Evolutionary conservation across 1,284 basidiomycete genomes (phyloP).

Genomic region (Boletus semigastroideus): DNA sequence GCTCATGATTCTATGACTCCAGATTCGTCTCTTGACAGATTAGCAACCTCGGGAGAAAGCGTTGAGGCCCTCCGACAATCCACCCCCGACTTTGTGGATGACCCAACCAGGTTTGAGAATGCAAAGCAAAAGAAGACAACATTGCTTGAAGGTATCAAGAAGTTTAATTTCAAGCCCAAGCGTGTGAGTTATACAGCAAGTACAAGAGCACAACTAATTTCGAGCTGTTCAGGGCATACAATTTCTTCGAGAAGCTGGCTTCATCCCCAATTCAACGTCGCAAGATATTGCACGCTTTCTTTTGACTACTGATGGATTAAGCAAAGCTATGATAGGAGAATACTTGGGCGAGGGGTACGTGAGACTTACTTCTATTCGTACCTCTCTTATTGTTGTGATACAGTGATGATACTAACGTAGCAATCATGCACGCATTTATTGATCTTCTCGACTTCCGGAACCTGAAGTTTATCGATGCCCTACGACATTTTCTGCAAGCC

Average conservation of each 20-base stretch:
- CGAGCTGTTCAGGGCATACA: conserved; percentile 68
- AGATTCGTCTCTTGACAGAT: conserved; percentile 53
- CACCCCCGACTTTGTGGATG: conserved; percentile 81
- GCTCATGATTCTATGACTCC: conserved; percentile 51
- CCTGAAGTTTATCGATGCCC: conserved; percentile 81
- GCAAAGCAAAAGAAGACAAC: conserved; percentile 98
- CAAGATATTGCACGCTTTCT: conserved; percentile 87
- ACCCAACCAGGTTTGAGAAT: conserved; percentile 91
- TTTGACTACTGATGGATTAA: conserved; percentile 88
- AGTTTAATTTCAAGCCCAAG: conserved; percentile 99
- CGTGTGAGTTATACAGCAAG: conserved; percentile 47
- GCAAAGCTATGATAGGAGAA: conserved; percentile 96
- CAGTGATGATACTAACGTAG: conserved; percentile 85
- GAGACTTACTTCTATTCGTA: neutral
- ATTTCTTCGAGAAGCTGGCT: conserved; percentile 87
- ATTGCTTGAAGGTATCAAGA: conserved; percentile 92
- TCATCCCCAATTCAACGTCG: conserved; percentile 78
- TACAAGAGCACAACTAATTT: conserved; percentile 2
- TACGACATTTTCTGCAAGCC: conserved; percentile 86
- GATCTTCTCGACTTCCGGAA: conserved; percentile 86
- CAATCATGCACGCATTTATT: conserved; percentile 95
- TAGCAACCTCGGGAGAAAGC: conserved; percentile 43
- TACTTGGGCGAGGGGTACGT: conserved; percentile 94
- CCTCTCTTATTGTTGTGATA: conserved; percentile 12
- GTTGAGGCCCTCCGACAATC: conserved; percentile 57